phyloP scores from a whole-genome alignment of 1,139 yeast species.

The Saccharomyces hybrid region DNA sequence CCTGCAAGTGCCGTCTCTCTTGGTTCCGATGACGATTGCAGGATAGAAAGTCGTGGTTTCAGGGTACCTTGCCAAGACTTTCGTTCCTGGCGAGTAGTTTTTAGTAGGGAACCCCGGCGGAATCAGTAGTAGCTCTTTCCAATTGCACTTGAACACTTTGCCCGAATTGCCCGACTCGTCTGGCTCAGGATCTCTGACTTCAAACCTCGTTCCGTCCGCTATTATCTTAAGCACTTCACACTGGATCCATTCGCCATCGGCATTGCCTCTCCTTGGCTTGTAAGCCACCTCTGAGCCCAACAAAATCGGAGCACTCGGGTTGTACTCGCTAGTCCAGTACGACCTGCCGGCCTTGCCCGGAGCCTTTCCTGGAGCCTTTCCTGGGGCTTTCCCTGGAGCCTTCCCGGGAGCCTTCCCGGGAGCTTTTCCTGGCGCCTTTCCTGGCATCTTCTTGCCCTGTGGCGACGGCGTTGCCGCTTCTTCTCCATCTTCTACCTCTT shows the following conservation, averaged over 20 bases:
- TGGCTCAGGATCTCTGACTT: constrained; percentile 95
- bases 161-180: constrained; percentile 91
- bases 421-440: no score
- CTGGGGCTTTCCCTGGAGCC: no score
- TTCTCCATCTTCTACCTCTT: neutral
- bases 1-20: constrained; percentile 67
- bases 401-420: no score
- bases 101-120: constrained; percentile 45
- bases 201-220: constrained; percentile 69
- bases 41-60: constrained; percentile 96
- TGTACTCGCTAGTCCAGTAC: constrained; percentile 39
- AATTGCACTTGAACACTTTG: constrained; percentile 72
- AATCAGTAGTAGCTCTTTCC: constrained; percentile 72
- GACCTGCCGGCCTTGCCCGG: constrained; percentile 21
- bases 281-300: constrained; percentile 87
- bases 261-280: constrained; percentile 53
- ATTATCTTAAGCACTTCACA: constrained; percentile 78
- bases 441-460: neutral
- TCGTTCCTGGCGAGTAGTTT: constrained; percentile 65
- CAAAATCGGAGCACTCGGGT: constrained; percentile 52
- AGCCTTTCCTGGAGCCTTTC: neutral
- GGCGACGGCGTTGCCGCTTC: neutral
- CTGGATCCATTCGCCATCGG: constrained; percentile 92
- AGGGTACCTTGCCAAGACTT: constrained; percentile 90
- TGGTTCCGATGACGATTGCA: constrained; percentile 80